Evolutionary conservation across 495 filamentous ascomycete species (phyloP), one percentile per base, ranked within the genome.

Genomic region (Hyaloscypha variabilis): DNA sequence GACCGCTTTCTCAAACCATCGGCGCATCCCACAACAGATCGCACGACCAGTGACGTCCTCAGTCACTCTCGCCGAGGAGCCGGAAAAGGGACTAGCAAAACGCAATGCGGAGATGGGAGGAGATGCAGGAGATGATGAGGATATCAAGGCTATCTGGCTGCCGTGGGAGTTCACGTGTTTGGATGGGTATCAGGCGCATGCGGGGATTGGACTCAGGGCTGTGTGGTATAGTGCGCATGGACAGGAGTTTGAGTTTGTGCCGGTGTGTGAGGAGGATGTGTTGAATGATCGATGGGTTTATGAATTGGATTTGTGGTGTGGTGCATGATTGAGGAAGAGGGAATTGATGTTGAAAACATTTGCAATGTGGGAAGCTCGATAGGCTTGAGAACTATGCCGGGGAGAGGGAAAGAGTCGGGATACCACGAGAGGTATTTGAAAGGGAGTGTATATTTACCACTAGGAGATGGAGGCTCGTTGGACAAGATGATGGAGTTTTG

Each of bases 141-240:
- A 46, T 10, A 17, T 46, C 25, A 29, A 57, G 17, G 24, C 6
- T 10, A 23, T 30, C 10, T 57, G 25, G 19, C 34, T 57, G 24
- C 17, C 17, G 2, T 60, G 58, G 58, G 39, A 42, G 34, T 60
- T 60, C 50, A 26, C 1, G 24, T 60, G 34, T 50, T 3, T 60
- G 0, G 39, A 24, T 10, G 39, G 58, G 8, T 60, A 46, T 60
- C 11, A 42, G n/a, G 58, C 58, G 58, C 34, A 21, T 46, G 58
- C 36, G 34, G 36, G 42, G 31, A 34, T 60, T 2, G 58, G 58
- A 60, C 23, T 60, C 6, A 49, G 58, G 36, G 42, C 13, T 28
- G 58, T 60, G 10, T 46, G 31, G 58, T 60, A 60, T 28, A 49
- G n/a, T 24, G 58, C 58, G 36, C 39, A 60, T 60, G 30, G 39